phyloP scores from a whole-genome alignment of 805 yeast species.

The Spathaspora gorwiae region DNA sequence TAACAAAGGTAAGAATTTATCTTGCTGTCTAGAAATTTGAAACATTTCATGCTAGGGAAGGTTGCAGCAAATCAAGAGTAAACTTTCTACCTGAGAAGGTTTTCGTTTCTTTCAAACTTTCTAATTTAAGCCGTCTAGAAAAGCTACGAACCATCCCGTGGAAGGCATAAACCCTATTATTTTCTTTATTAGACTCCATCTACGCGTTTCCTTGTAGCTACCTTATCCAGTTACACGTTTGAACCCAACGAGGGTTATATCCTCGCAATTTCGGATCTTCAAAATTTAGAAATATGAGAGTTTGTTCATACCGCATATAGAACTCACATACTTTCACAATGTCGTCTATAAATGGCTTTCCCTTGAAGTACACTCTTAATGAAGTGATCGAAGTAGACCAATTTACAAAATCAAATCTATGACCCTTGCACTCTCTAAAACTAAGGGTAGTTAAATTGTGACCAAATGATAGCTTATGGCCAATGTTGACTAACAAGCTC shows the following conservation, averaged over 20 bases:
- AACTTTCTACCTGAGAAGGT: no score
- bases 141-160: not conserved
- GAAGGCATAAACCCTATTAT: not conserved
- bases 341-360: not conserved
- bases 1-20: no score
- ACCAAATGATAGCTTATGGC: not conserved
- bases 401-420: not conserved
- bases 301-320: not conserved
- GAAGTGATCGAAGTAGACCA: not conserved
- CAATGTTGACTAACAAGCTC: not conserved
- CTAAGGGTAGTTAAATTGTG: not conserved
- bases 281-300: not conserved
- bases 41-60: no score
- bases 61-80: no score
- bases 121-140: not conserved
- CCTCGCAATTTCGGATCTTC: not conserved
- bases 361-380: not conserved
- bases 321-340: not conserved
- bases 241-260: not conserved
- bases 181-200: no score
- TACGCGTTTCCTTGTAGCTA: not conserved
- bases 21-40: no score
- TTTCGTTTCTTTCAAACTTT: no score
- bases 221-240: not conserved
- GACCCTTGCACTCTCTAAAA: not conserved